Evolutionary conservation across 2,329 filamentous ascomycete genomes (phyloP).

Genomic region (Diaporthe humulicola): DNA sequence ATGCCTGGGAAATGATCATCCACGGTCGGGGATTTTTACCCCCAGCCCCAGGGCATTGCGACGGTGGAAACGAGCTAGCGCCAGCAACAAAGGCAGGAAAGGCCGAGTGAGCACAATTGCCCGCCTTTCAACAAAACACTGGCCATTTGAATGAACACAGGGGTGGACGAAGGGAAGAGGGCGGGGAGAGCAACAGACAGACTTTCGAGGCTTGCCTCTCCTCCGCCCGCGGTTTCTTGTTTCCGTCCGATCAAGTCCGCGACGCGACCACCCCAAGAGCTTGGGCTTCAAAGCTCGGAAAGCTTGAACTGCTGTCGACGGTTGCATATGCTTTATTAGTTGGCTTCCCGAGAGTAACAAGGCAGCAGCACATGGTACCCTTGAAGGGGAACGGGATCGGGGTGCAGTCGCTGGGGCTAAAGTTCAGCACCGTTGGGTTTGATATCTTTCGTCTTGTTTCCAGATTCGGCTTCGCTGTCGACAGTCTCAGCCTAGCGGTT

Average conservation of each 20-base stretch:
- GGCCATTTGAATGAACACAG: slow-evolving; percentile 4
- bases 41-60: slow-evolving; percentile 5
- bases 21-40: slow-evolving; percentile 17
- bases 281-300: slow-evolving; percentile 24
- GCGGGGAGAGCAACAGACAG: neutral
- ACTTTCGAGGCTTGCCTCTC: neutral
- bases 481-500: neutral
- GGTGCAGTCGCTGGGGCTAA: neutral
- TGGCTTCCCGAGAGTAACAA: neutral
- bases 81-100: neutral
- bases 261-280: neutral
- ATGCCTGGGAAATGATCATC: slow-evolving; percentile 15
- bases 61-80: neutral
- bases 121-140: neutral
- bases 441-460: neutral
- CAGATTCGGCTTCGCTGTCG: neutral
- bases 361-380: neutral
- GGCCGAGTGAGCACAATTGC: slow-evolving; percentile 1
- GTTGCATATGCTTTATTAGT: neutral
- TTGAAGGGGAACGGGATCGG: neutral
- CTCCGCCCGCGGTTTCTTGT: neutral
- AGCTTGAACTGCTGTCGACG: slow-evolving; percentile 9
- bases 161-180: neutral
- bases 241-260: slow-evolving; percentile 17
- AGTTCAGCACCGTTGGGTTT: slow-evolving; percentile 1